Conservation (phyloP, 164 flowering plant species). For the Echeveria elegans region DNA sequence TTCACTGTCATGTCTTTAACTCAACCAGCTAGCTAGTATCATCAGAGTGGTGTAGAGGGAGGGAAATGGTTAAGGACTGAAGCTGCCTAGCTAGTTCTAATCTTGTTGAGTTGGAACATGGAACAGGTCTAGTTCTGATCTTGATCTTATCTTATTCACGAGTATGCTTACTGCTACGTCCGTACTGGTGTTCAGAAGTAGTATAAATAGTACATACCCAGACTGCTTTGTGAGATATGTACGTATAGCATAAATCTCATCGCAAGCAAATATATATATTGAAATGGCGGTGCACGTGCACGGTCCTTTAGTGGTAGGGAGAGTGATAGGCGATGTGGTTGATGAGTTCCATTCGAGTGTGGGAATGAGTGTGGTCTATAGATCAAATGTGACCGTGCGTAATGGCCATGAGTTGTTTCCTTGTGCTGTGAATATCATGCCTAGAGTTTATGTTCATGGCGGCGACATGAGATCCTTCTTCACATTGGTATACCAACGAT, state of each 20-base stretch:
- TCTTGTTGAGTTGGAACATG: no score
- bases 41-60: no score
- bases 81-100: no score
- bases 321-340: conserved; percentile 6
- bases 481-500: conserved; percentile 3
- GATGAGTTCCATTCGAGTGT: background rate
- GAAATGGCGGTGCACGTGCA: background rate
- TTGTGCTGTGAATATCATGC: background rate
- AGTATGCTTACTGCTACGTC: no score
- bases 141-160: no score
- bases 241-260: background rate
- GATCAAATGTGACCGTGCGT: background rate
- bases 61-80: no score
- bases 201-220: background rate
- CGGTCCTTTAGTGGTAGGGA: conserved; percentile 1
- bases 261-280: background rate
- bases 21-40: no score
- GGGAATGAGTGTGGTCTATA: conserved; percentile 4
- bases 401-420: conserved; percentile 62
- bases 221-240: no score
- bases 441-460: conserved; percentile 1
- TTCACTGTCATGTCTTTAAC: no score
- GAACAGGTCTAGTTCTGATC: no score
- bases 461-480: conserved; percentile 5
- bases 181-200: no score